A percentile compares a stretch with the other conserved stretches of the same genome.
These are phyloP conservation scores for Volvariella volvacea DNA, from an alignment of 1,284 basidiomycete genomes.

Conservation along the genomic window DNA sequence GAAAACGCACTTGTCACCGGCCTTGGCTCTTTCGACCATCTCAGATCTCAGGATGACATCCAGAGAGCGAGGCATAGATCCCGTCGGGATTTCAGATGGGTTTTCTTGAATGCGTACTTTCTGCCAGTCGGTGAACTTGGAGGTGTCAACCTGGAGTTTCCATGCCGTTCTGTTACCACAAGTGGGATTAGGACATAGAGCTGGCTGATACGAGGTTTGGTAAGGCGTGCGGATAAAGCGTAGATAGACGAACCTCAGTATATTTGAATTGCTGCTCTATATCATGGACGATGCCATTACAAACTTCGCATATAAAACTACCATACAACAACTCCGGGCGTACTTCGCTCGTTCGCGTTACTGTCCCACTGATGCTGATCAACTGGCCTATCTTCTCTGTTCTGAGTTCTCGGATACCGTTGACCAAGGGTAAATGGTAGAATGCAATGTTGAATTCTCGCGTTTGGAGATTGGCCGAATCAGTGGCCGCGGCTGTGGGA, in stretches of 20 bases:
- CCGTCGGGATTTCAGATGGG: conserved; percentile 97
- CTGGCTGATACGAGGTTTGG: conserved; percentile 50
- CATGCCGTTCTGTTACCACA: conserved; percentile 89
- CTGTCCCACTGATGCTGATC: conserved; percentile 92
- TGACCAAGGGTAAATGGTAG: conserved; percentile 91
- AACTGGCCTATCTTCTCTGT: conserved; percentile 92
- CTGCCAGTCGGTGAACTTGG: conserved; percentile 99
- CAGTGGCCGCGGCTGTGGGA: conserved; percentile 67
- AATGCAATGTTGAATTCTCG: conserved; percentile 96
- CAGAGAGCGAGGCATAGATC: conserved; percentile 94
- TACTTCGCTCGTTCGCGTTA: conserved; percentile 96
- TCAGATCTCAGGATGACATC: conserved; percentile 96
- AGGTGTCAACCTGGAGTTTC: conserved; percentile 95
- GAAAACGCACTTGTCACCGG: conserved; percentile 98
- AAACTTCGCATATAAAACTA: conserved; percentile 90
- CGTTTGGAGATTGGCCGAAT: conserved; percentile 81
- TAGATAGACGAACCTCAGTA: conserved; percentile 78
- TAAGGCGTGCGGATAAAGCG: background rate
- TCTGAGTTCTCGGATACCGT: conserved; percentile 91
- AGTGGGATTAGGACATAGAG: conserved; percentile 87
- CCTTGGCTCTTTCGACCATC: conserved; percentile 95
- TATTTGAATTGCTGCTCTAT: conserved; percentile 99
- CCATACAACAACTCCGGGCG: conserved; percentile 92
- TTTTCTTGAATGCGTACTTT: conserved; percentile 99
- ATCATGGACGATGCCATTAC: conserved; percentile 83